Evolutionary conservation across 2,329 filamentous ascomycete species (phyloP).

Genomic region (Sphaerulina musiva): DNA sequence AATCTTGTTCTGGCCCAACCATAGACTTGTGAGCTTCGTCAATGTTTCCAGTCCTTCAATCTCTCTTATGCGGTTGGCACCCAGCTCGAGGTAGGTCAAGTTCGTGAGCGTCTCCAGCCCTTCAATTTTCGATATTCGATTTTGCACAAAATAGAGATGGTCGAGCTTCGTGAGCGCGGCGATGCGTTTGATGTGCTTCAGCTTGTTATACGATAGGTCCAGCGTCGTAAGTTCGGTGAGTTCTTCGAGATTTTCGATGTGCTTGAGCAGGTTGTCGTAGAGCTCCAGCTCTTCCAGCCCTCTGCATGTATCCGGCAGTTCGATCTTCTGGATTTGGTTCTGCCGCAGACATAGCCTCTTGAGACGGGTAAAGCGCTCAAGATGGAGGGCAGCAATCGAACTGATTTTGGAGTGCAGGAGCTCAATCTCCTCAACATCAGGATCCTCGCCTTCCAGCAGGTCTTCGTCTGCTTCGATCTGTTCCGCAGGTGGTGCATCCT

Average conservation of each 20-base stretch:
- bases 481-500: constrained; percentile 60
- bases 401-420: constrained; percentile 79
- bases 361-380: constrained; percentile 70
- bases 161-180: constrained; percentile 68
- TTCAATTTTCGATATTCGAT: constrained; percentile 86
- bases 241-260: constrained; percentile 75
- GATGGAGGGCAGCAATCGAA: constrained; percentile 68
- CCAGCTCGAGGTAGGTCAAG: constrained; percentile 79
- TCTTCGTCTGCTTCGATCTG: constrained; percentile 74
- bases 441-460: constrained; percentile 53
- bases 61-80: constrained; percentile 83
- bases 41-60: constrained; percentile 78
- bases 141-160: constrained; percentile 88
- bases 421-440: constrained; percentile 66
- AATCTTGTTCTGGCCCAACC: constrained; percentile 97
- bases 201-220: constrained; percentile 97
- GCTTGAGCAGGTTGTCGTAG: constrained; percentile 91
- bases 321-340: constrained; percentile 76
- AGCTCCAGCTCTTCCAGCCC: constrained; percentile 76
- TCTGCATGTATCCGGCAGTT: constrained; percentile 61
- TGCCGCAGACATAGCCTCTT: constrained; percentile 81
- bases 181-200: constrained; percentile 94
- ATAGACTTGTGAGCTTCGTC: constrained; percentile 74
- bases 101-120: constrained; percentile 67
- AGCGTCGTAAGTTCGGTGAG: constrained; percentile 69